A percentile compares a stretch with the other conserved stretches of the same genome.
These are phyloP conservation scores for Clarireedia paspali DNA, from an alignment of 2,329 filamentous ascomycete species.

Conservation along the genomic window DNA sequence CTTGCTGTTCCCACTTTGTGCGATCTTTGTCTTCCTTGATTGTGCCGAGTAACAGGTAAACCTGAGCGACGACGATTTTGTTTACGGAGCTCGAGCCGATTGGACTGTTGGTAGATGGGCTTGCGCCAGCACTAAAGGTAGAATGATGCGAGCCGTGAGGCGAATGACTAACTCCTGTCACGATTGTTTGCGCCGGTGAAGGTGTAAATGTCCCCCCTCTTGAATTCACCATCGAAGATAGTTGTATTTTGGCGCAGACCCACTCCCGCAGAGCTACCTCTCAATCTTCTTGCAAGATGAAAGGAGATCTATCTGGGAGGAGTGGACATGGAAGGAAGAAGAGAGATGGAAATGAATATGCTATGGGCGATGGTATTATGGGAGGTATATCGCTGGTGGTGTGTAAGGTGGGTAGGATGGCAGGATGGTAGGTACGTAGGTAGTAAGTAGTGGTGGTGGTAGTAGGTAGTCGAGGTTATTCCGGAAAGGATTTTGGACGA, in stretches of 20 bases:
- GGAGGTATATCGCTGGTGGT: background rate
- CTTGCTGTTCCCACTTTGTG: slow-evolving; percentile 86
- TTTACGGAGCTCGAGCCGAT: slow-evolving; percentile 58
- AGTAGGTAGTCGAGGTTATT: background rate
- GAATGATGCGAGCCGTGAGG: slow-evolving; percentile 39
- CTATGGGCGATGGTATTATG: slow-evolving; percentile 1
- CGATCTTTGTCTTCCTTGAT: slow-evolving; percentile 91
- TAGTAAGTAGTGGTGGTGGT: background rate
- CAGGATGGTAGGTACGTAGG: background rate
- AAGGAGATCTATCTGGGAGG: slow-evolving; percentile 28
- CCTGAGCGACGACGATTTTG: slow-evolving; percentile 91
- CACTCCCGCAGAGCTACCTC: slow-evolving; percentile 30
- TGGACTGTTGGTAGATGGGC: slow-evolving; percentile 32
- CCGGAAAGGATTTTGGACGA: background rate
- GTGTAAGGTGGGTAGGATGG: background rate
- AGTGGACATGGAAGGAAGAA: slow-evolving; percentile 22
- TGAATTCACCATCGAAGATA: slow-evolving; percentile 32
- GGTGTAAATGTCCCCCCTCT: slow-evolving; percentile 31
- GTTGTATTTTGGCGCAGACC: slow-evolving; percentile 28
- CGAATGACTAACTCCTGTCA: slow-evolving; percentile 30
- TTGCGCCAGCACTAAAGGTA: slow-evolving; percentile 31
- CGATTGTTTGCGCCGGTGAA: slow-evolving; percentile 30
- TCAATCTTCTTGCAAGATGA: slow-evolving; percentile 27
- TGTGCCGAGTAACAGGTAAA: slow-evolving; percentile 87
- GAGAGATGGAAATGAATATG: background rate